Base-by-base conservation (phyloP, 805 yeast genomes). In the Spathaspora hagerdaliae region DNA sequence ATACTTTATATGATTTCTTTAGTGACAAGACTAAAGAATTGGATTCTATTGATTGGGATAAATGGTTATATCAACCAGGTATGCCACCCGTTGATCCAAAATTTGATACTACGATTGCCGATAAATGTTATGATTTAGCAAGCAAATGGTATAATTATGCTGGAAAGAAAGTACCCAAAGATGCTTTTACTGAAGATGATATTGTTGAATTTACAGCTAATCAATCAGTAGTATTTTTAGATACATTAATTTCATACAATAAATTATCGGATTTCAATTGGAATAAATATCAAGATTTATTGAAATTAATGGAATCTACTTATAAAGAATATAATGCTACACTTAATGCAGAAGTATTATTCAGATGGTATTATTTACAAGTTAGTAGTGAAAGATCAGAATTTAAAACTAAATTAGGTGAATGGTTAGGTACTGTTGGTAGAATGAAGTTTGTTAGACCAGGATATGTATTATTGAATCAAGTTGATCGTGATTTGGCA, bases 391-490 rank as follows among this genome's bases (percentile, higher is more conserved):
- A 73, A 27, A 67, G 79, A 45, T 50, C 59, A 10, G 63, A 71
- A 31, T 68, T 70, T 42, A 78, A 83, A 60, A 67, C 65, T 46
- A 67, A 65, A 38, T 68, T 90, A 39, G 89, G 95, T 3, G 79
- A 80, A 43, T 90, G 96, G 96, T 74, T 90, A 45, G 95, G 92
- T 10, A 82, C 91, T 2, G 94, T 90, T 19, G 97, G 97, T 15
- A 79, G 97, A 72, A 90, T 90, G 97, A 90, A 90, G 69, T 90
- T 83, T 59, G 96, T 87, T 26, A 78, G 97, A 64, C 96, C 97
- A 29, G 88, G 94, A 4, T 89, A 81, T 66, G 75, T 80, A 38
- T 67, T 83, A 49, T 71, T 90, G 50, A 77, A 80, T 57, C 57
- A 66, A 6, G 92, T 83, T 24, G 85, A 87, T 62, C 78, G 77